These are phyloP conservation scores for Ceratobasidium sp. DNA, from an alignment of 1,284 basidiomycete genomes.

Conservation along the genomic window DNA sequence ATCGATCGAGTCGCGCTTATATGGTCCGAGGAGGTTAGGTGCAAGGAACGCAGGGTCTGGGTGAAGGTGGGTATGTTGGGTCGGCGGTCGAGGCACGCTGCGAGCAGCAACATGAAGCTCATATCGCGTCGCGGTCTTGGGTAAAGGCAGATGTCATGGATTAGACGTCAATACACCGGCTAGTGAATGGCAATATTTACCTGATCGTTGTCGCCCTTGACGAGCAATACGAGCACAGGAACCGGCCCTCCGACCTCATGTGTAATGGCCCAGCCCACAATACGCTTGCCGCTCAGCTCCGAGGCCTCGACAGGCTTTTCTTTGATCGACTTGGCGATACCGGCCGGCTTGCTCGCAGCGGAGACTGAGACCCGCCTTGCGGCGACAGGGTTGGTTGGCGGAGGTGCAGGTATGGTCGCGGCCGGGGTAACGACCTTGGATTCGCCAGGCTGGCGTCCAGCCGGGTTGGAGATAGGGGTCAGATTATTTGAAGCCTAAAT, in stretches of 20 bases:
- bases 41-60: constrained; percentile 35
- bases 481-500: constrained; percentile 23
- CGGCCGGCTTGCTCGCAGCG: constrained; percentile 17
- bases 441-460: constrained; percentile 24
- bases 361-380: constrained; percentile 36
- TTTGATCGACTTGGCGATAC: neutral
- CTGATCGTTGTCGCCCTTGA: constrained; percentile 29
- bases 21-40: constrained; percentile 21
- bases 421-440: constrained; percentile 30
- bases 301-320: constrained; percentile 19
- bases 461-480: constrained; percentile 26
- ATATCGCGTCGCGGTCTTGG: constrained; percentile 23
- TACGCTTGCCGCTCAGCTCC: constrained; percentile 34
- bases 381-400: constrained; percentile 30
- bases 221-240: constrained; percentile 25
- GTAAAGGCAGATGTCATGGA: neutral
- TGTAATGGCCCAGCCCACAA: constrained; percentile 34
- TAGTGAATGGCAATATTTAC: neutral
- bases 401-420: constrained; percentile 22
- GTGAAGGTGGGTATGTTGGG: constrained; percentile 25
- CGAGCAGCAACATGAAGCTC: constrained; percentile 35
- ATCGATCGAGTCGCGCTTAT: constrained; percentile 26
- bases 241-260: neutral
- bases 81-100: constrained; percentile 9
- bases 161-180: neutral